A percentile compares a stretch with the other conserved stretches of the same genome.
Evolutionary conservation across 495 filamentous ascomycete genomes (phyloP).

Genomic region (Trichocladium antarcticum): DNA sequence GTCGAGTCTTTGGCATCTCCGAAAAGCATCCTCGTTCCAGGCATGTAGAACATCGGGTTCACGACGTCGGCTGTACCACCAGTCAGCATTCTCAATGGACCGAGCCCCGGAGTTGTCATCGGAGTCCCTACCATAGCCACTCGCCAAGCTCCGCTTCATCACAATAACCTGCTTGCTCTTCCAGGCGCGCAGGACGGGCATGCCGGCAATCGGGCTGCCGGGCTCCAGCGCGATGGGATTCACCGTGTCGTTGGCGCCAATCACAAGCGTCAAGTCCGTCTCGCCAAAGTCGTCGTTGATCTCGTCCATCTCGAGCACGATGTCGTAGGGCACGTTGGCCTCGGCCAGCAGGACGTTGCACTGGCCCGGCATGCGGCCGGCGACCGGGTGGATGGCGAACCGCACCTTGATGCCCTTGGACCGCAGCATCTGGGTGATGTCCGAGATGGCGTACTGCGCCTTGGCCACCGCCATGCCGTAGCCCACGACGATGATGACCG

Average conservation of each 20-base stretch:
- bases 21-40: constrained; percentile 72
- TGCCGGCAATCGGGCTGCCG: constrained; percentile 67
- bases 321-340: constrained; percentile 73
- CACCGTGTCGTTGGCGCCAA: constrained; percentile 77
- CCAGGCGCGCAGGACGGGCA: constrained; percentile 79
- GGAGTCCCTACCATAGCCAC: constrained; percentile 55
- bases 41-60: constrained; percentile 84
- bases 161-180: constrained; percentile 83
- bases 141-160: constrained; percentile 75
- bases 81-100: background rate
- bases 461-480: constrained; percentile 86
- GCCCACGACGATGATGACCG: constrained; percentile 70
- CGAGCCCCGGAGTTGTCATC: background rate
- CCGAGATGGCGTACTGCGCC: constrained; percentile 72
- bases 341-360: constrained; percentile 78
- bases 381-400: constrained; percentile 79
- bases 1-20: constrained; percentile 72
- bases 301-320: constrained; percentile 81
- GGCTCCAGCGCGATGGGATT: constrained; percentile 74
- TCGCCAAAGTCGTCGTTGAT: constrained; percentile 79
- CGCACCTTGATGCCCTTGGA: constrained; percentile 61
- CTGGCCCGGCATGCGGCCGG: constrained; percentile 76
- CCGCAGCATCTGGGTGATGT: constrained; percentile 60
- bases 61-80: constrained; percentile 56
- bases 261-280: constrained; percentile 74